Base-by-base conservation (phyloP, 2,329 filamentous ascomycete genomes). In the Penicillium decumbens region DNA sequence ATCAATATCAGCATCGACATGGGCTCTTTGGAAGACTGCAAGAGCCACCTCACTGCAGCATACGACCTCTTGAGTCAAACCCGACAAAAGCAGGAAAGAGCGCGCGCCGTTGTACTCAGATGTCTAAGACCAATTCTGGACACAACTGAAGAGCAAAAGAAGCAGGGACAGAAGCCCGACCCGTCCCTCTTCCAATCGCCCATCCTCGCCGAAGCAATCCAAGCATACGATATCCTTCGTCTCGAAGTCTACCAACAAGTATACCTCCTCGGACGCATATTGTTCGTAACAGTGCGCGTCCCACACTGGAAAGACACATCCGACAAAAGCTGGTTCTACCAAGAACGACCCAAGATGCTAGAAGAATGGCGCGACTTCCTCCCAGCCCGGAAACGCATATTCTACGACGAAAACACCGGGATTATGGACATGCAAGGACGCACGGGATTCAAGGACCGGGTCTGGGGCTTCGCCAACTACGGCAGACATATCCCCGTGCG, bases 291-390 rank as follows among this genome's bases (percentile, higher is more conserved):
- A 6, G 24, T 51, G 8, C 48, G 40, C 13, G 44, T 39, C 5
- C 35, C 39, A 1, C 9, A 45, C 3, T 60, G 58, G 58, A 32
- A 29, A 10, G 58, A 55, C 28, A 50, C 43, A n/a, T 25, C 50
- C 1, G 33, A 42, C 10, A 15, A 53, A 6, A 49, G 38, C 9
- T 75, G 70, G 72, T 57, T 66, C 35, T 56, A 58, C 12, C 58
- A 64, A 13, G 48, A 65, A 1, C 57, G 79, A 3, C 78, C 78
- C 1, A 59, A 66, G 6, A 57, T 77, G 27, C 55, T 80, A n/a
- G 61, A 67, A 41, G 75, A 79, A 58, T 80, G 79, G 66, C 62
- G 62, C 10, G 67, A 70, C 35, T 78, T 80, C 49, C 46, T 81
- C 6, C 72, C 72, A 0, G 64, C 66, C 20, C 53, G 57, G 2